phyloP scores from a whole-genome alignment of 1,284 basidiomycete species.

The Grifola frondosa region DNA sequence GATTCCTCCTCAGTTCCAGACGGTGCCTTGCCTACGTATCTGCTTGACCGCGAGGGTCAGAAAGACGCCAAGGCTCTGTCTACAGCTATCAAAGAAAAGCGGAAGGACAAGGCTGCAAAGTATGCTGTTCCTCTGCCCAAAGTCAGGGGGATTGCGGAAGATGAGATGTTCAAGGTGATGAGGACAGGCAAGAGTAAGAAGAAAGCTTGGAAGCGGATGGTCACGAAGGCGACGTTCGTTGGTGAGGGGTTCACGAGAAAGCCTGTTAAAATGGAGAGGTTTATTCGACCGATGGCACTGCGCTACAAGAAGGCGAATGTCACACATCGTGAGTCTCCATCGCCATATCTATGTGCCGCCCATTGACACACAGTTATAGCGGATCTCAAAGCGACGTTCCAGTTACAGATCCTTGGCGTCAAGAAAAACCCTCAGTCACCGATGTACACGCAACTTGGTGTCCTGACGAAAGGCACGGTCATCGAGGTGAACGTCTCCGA shows the following conservation, averaged over 20 bases:
- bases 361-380: constrained; percentile 48
- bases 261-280: constrained; percentile 98
- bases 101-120: constrained; percentile 99
- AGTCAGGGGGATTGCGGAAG: constrained; percentile 97
- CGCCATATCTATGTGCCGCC: constrained; percentile 2
- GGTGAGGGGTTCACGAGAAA: constrained; percentile 98
- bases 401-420: constrained; percentile 95
- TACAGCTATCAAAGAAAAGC: constrained; percentile 97
- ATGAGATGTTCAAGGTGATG: constrained; percentile 99
- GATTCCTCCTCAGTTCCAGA: constrained; percentile 82
- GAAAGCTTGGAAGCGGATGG: constrained; percentile 99
- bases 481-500: constrained; percentile 99
- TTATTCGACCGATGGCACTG: constrained; percentile 96
- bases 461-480: constrained; percentile 98
- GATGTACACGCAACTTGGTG: constrained; percentile 94
- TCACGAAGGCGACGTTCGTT: constrained; percentile 98
- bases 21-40: constrained; percentile 89
- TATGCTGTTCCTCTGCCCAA: constrained; percentile 97
- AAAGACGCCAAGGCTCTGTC: constrained; percentile 97
- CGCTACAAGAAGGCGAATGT: constrained; percentile 99
- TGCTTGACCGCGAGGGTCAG: constrained; percentile 96
- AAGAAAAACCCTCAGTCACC: constrained; percentile 99
- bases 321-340: constrained; percentile 82
- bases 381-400: constrained; percentile 98
- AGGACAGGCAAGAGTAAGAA: constrained; percentile 97